A percentile compares a stretch with the other conserved stretches of the same genome.
Conservation (phyloP, 441 rosid genomes). For the Corymbia citriodora region DNA sequence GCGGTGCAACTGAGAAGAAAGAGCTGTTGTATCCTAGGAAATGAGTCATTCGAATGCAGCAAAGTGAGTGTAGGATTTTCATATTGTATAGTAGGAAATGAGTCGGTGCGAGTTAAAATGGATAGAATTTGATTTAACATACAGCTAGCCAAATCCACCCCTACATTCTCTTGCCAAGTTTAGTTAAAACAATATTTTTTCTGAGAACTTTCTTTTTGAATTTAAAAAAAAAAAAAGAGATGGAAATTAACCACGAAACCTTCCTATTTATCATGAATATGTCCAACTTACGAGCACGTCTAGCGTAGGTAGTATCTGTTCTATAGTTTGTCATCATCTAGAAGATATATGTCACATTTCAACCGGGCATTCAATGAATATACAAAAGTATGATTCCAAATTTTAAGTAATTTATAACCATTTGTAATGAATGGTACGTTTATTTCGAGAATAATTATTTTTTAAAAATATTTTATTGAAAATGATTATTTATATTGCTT, state of each 20-base stretch:
- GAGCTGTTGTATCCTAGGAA: too few species aligned
- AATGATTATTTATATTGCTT: too few species aligned
- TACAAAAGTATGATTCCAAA: background rate
- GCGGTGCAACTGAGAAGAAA: too few species aligned
- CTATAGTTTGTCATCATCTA: background rate
- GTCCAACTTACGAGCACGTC: background rate
- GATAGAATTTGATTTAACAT: background rate
- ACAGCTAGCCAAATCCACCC: background rate
- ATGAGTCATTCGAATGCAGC: background rate
- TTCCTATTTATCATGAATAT: background rate
- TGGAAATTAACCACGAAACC: background rate
- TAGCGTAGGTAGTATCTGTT: background rate
- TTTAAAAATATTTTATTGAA: too few species aligned
- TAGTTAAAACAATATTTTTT: background rate
- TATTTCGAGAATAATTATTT: too few species aligned
- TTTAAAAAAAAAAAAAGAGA: background rate
- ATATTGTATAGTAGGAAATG: background rate
- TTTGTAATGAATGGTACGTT: fast-evolving
- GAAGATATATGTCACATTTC: background rate
- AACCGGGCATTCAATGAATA: background rate
- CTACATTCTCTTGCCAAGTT: background rate
- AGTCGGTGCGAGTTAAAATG: background rate
- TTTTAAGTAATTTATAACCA: background rate
- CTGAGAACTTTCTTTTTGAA: background rate
- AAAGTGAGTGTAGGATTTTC: background rate